Base-by-base conservation (phyloP, 306 rosid species). In the Elaeagnus macrophylla region DNA sequence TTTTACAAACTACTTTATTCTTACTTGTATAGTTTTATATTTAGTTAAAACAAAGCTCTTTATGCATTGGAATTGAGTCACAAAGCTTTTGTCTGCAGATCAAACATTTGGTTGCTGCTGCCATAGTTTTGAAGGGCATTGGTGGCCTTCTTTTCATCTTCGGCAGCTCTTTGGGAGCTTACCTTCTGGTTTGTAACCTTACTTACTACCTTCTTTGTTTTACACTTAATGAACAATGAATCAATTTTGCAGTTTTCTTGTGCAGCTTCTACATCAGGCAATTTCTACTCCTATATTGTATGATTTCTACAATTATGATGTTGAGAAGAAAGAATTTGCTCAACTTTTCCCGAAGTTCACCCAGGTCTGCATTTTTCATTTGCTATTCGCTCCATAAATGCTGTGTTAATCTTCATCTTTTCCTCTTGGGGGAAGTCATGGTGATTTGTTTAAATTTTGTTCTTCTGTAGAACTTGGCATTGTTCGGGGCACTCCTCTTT, bases 251-350 rank as follows among this genome's bases (percentile, higher is more conserved):
- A 52, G 1, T 38, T 51, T 41, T 57, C 56, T 9, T 45, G 35
- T 20, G 60, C 71, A 83, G 91, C 77, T 83, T 75, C 67, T 83
- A 69, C 81, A 83, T 53, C 86, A 79, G 66, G 72, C 76, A 9
- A 53, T 83, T 46, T 62, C 70, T 11, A 67, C 73, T 32, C 86
- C 91, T 3, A 67, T 80, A 48, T 77, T 79, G 73, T 80, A 75
- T 38, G 91, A 83, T 54, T 83, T 83, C 70, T 83, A 83, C 64
- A 79, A 83, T 77, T 79, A 77, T 6, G 91, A 83, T 13, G 71
- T 66, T 0, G 86, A 79, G 66, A 70, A 68, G 49, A 74, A 65
- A 19, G 91, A 79, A 61, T 83, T 77, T 16, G 66, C 68, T 65
- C 72, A 79, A 45, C 86, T 77, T 13, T 83, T 83, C n/a, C 48